Base-by-base conservation (phyloP, 208 protist genomes). In the Naegleria fowleri region DNA sequence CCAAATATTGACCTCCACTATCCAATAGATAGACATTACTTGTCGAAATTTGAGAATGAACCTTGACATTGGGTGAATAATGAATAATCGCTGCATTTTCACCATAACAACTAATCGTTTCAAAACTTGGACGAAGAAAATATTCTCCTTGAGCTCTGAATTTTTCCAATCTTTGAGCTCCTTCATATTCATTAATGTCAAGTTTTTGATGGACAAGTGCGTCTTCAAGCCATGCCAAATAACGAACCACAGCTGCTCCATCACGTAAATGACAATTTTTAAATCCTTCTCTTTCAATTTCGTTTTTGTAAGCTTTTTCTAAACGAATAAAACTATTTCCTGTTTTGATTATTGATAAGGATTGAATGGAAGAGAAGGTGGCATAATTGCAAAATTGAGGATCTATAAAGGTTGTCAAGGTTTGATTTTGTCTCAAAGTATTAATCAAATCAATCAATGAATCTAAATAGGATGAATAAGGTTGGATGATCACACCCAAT, bases 61-160 rank as follows among this genome's bases (percentile, higher is more conserved):
- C 95, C 2, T 92, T 93, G 29, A 52, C 38, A 0, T 95, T 87
- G 3, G 98, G 95, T 40, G 91, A 91, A 93, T 99, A 99, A 93
- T 99, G 98, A 88, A 98, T 98, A 92, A 99, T 96, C 0, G 98
- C 97, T 16, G 94, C 97, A 92, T 99, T 98, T 16, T 95, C 83
- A 4, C 97, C 98, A 0, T 94, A 94, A 0, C 94, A 93, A 39
- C 95, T 96, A 90, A 99, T 99, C 19, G 97, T 98, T 15, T 89
- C 89, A 90, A 99, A 99, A 88, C 95, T 97, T 0, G 97, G 94
- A 93, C 96, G 95, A 86, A 98, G 94, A 92, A 97, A 99, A 92
- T 96, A 91, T 5, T 93, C 92, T 40, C 94, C 92, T 86, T 94
- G 41, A 36, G 92, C 91, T 48, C 98, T 93, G 55, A 98, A 98